These are phyloP conservation scores for Phyllosticta paracitricarpa DNA, from an alignment of 2,329 filamentous ascomycete genomes.

Conservation along the genomic window DNA sequence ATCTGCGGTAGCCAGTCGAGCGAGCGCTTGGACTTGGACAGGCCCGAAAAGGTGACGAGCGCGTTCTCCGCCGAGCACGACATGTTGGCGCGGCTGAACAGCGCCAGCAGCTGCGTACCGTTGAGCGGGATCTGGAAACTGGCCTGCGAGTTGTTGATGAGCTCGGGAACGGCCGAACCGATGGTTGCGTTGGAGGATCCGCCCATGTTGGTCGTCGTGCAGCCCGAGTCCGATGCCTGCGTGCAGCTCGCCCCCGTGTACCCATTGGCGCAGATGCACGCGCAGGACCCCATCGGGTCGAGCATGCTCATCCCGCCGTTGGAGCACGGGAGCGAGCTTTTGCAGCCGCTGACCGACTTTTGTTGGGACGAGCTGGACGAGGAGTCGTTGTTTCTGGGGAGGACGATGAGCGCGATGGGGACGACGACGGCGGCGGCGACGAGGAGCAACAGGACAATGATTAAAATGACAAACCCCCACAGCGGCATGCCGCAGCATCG, in stretches of 20 bases:
- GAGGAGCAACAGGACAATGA: constrained; percentile 58
- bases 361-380: background rate
- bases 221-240: constrained; percentile 41
- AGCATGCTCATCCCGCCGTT: constrained; percentile 75
- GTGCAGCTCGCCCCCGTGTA: constrained; percentile 61
- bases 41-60: constrained; percentile 68
- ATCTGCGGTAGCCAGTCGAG: constrained; percentile 1
- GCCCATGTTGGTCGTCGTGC: constrained; percentile 41
- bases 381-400: constrained; percentile 39
- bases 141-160: constrained; percentile 53
- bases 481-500: constrained; percentile 76
- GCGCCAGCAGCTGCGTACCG: constrained; percentile 56
- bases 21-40: constrained; percentile 14
- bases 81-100: constrained; percentile 65
- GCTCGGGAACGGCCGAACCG: constrained; percentile 64
- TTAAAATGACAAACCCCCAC: constrained; percentile 62
- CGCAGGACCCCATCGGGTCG: constrained; percentile 54
- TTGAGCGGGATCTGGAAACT: constrained; percentile 73
- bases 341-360: background rate
- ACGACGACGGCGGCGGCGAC: constrained; percentile 75
- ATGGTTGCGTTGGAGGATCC: constrained; percentile 55
- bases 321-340: constrained; percentile 46
- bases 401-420: constrained; percentile 53
- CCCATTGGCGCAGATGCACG: constrained; percentile 81
- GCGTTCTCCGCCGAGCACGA: constrained; percentile 81